Evolutionary conservation across 768 basidiomycete genomes (phyloP).

Genomic region (Megacollybia marginata): DNA sequence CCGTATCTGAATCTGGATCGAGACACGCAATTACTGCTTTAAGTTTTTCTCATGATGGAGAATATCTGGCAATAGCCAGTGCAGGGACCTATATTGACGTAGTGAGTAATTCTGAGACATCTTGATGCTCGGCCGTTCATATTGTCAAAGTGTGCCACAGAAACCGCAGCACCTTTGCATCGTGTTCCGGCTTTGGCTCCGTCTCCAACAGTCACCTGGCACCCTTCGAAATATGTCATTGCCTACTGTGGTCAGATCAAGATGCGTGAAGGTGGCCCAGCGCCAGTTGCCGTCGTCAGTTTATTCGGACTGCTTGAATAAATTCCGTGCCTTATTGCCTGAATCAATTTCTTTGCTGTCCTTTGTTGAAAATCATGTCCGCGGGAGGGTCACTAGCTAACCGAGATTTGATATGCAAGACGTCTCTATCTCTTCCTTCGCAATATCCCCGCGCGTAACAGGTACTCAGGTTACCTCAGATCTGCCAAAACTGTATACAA

Average conservation of each 20-base stretch:
- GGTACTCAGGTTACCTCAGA: too few relatives aligned
- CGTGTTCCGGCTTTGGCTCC: slow-evolving; percentile 68
- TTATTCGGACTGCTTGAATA: slow-evolving; percentile 47
- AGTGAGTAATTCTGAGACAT: slow-evolving; percentile 33
- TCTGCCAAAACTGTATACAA: too few relatives aligned
- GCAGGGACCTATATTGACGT: slow-evolving; percentile 72
- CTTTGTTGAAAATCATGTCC: too few relatives aligned
- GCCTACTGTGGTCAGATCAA: slow-evolving; percentile 79
- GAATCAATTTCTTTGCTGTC: too few relatives aligned
- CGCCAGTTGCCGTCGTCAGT: slow-evolving; percentile 62
- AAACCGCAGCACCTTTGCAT: slow-evolving; percentile 67
- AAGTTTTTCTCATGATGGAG: slow-evolving; percentile 79
- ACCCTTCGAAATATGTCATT: slow-evolving; percentile 74
- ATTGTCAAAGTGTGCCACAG: slow-evolving; percentile 60
- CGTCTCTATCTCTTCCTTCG: too few relatives aligned
- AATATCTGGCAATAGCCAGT: slow-evolving; percentile 73
- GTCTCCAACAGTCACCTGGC: slow-evolving; percentile 75
- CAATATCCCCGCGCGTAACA: too few relatives aligned
- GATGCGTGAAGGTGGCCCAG: slow-evolving; percentile 54
- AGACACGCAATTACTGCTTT: slow-evolving; percentile 67
- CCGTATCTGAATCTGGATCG: neutral
- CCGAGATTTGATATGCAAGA: too few relatives aligned
- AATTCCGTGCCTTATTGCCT: neutral
- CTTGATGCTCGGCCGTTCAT: slow-evolving; percentile 1
- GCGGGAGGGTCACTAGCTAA: too few relatives aligned